Evolutionary conservation across 139 green algal species (phyloP), one percentile per base, ranked within the genome.

Genomic region (Chara braunii): DNA sequence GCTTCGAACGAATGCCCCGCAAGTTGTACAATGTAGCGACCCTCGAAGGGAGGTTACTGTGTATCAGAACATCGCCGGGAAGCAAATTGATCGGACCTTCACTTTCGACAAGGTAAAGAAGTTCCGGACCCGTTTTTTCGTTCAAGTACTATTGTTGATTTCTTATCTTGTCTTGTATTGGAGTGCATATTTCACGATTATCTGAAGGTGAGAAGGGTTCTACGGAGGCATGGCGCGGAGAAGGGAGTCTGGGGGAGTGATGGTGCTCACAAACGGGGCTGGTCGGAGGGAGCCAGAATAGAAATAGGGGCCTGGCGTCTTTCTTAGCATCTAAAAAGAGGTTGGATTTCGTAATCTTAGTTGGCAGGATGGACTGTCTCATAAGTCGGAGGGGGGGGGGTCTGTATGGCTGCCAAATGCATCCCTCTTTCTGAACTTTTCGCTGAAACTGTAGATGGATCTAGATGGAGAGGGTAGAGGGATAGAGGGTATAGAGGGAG

Each of bases 51-150:
- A 96, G 33, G 88, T 95, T 0, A 86, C 74, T 0, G 64, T 97
- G 0, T 75, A 77, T 34, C 89, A 96, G 52, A 92, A 72, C 63
- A 71, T 89, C 1, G 87, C 76, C 0, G 79, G 84, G 31, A 94
- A 91, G 74, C 61, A 85, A 51, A 77, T 85, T 30, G 88, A 83
- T 57, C 70, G 85, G 1, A 94, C 88, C 0, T 98, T 95, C 68
- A 86, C 84, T 14, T 98, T 95, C 68, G 92, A 98, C 80, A 93
- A 87, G 83, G 90, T 90, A 66, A 63, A 85, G 50, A 76, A 87
- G 29, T 86, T 80, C 61, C 70, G 85, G 1, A 94, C 87, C 0
- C 96, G 92, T 68, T 85, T 84, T 22, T 97, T 94, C 70, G 91
- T 96, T 80, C 89, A 86, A 81, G 89, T 88, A 62, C 32, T 9